Evolutionary conservation across 1,139 yeast species (phyloP), one percentile per base, ranked within the genome.

Genomic region (Candida neerlandica): DNA sequence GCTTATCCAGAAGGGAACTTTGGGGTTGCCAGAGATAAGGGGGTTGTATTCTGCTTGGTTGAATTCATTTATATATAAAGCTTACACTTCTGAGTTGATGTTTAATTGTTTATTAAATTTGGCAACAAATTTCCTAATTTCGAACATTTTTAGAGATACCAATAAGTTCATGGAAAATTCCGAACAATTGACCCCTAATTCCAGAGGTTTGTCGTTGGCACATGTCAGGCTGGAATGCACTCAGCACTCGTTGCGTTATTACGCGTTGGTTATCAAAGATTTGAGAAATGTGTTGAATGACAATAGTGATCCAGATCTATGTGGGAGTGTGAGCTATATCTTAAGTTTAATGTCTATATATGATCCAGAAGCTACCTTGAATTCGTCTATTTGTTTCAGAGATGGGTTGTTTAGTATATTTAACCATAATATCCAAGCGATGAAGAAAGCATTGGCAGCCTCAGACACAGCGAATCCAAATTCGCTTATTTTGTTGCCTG

Each of bases 281-380:
- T 60, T 75, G 41, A 58, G 78, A 39, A 53, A 50, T 6, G 54
- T 64, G 19, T 61, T 75, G 46, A 71, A 71, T 51, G 58, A 57
- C 29, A 66, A 70, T 51, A 53, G 55, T 21, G 67, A 69, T 46
- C 74, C 76, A 1, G 73, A 68, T 45, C 52, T 66, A 34, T 69
- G 76, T 45, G 66, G 78, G 0, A 65, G 69, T 4, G 70, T 71
- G 9, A 71, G 77, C 30, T 75, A 74, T 52, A 64, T 75, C 45
- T 60, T 75, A 41, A 69, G 75, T 51, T 58, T 75, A 48, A 74
- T 73, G 77, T 65, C 78, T 10, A 67, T 74, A 16, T 75, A 75
- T 54, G 80, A 75, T 51, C 79, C 79, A 0, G 78, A 73, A 53
- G 78, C 77, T 5, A 73, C 77, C 0, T 55, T 67, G n/a, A 58